phyloP scores from a whole-genome alignment of 2,329 filamentous ascomycete species.

The Penicillium sclerotigenum region DNA sequence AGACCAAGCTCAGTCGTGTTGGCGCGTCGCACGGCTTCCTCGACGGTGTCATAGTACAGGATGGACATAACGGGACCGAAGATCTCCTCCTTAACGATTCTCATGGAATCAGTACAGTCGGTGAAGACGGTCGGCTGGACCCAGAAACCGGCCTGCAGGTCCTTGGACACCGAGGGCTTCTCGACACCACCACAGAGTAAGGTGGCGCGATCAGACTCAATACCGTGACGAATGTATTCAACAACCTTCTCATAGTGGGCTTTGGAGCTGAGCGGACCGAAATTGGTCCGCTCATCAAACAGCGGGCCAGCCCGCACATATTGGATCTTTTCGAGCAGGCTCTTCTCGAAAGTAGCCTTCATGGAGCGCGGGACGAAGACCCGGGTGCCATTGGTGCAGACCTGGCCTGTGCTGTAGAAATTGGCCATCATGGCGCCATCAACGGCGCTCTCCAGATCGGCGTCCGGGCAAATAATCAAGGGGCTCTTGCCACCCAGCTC shows the following conservation, averaged over 20 bases:
- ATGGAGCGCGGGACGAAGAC: constrained; percentile 72
- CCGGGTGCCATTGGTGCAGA: constrained; percentile 88
- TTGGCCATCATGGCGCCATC: constrained; percentile 92
- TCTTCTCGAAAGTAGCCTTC: constrained; percentile 65
- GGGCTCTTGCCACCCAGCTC: constrained; percentile 87
- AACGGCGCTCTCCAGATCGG: constrained; percentile 73
- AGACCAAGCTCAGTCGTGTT: constrained; percentile 76
- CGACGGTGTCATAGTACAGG: constrained; percentile 66
- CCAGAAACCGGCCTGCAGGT: constrained; percentile 70
- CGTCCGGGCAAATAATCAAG: constrained; percentile 74
- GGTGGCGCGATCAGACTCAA: constrained; percentile 68
- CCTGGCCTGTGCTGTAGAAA: constrained; percentile 86
- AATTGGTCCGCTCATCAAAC: constrained; percentile 71
- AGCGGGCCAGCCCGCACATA: constrained; percentile 70
- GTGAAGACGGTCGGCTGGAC: constrained; percentile 80
- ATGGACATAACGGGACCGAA: constrained; percentile 86
- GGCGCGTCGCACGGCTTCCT: constrained; percentile 68
- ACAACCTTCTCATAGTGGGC: constrained; percentile 73
- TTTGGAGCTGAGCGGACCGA: constrained; percentile 75
- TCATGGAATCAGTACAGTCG: constrained; percentile 79
- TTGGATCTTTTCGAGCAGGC: constrained; percentile 66
- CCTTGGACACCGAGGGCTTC: constrained; percentile 54
- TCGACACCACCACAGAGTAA: constrained; percentile 68
- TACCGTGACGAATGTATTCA: constrained; percentile 72
- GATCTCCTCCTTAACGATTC: constrained; percentile 76